Evolutionary conservation across 345 rosid genomes (phyloP), one percentile per base, ranked within the genome.

Genomic region (Zanthoxylum bungeanum): DNA sequence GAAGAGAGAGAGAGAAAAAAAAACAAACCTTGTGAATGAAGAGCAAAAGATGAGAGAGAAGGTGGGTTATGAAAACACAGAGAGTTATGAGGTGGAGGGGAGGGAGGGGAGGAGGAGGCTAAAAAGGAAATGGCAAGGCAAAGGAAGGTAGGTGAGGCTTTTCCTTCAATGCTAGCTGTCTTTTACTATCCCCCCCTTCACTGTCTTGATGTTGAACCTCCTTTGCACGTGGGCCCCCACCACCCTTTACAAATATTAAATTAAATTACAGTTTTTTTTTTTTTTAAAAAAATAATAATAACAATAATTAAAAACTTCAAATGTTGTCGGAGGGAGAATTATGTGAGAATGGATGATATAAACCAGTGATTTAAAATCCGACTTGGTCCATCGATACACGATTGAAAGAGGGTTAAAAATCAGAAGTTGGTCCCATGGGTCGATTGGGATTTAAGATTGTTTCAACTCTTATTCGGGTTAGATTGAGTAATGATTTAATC

Each of bases 111-210:
- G 47, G 14, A n/a, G n/a, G n/a, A n/a, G n/a, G n/a, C n/a, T n/a
- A 44, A 60, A 70, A 33, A 64, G 72, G 39, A 70, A 25, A 49
- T 33, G 75, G 58, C 30, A 57, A 53, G 34, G 60, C n/a, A n/a
- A n/a, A n/a, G 64, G 68, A 80, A 64, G 90, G 79, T 83, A 63
- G 95, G 91, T 87, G 82, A 80, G 87, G 62, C 52, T 68, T 73
- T 73, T 74, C 55, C 85, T 73, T 85, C 89, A 86, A 75, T 80
- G 92, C 96, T 80, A 88, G 96, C 92, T 90, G 96, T 83, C 76
- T 74, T 80, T 86, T 82, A 75, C 77, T 59, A 74, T 63, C 46
- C 24, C 53, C 60, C 46, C 24, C 53, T 55, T 39, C 72, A 68
- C 73, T 77, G 78, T 87, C 91, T 85, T 81, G 79, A 86, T 78